These are phyloP conservation scores for Phyllosticta ampelicida DNA, from an alignment of 2,329 filamentous ascomycete species.

Conservation along the genomic window DNA sequence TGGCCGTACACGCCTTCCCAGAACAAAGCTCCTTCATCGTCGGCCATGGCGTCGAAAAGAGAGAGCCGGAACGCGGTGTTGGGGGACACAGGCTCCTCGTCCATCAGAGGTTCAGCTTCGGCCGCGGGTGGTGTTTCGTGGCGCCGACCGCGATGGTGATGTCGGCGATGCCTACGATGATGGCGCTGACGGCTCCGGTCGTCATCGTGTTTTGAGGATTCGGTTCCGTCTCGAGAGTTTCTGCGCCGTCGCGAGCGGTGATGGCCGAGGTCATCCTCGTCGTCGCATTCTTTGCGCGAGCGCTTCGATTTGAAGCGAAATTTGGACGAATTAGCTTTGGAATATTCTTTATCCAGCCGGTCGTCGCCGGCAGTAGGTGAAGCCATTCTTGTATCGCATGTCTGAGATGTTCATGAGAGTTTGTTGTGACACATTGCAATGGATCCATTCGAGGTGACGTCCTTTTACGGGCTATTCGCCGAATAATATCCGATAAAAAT, in stretches of 20 bases:
- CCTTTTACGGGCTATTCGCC: neutral
- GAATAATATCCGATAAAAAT: neutral
- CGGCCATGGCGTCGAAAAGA: constrained; percentile 90
- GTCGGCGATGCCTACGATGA: constrained; percentile 1
- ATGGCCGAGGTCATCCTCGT: constrained; percentile 1
- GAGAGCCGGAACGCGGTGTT: constrained; percentile 81
- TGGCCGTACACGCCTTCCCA: constrained; percentile 97
- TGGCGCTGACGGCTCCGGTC: neutral
- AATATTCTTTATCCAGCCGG: constrained; percentile 15
- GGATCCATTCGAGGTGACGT: neutral
- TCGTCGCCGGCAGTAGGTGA: neutral
- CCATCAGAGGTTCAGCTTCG: constrained; percentile 29
- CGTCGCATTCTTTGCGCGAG: constrained; percentile 16
- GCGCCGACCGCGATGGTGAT: constrained; percentile 7
- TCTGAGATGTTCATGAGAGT: constrained; percentile 14
- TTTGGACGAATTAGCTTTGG: constrained; percentile 20
- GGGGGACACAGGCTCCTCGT: constrained; percentile 32
- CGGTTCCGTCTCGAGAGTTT: neutral
- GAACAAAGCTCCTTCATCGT: constrained; percentile 90
- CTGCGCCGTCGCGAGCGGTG: neutral
- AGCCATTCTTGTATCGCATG: constrained; percentile 7
- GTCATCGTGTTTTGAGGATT: neutral
- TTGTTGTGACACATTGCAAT: neutral
- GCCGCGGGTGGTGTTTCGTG: neutral
- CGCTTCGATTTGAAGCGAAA: constrained; percentile 31